Base-by-base conservation (phyloP, 1,284 basidiomycete species). In the Laetiporus sulphureus region DNA sequence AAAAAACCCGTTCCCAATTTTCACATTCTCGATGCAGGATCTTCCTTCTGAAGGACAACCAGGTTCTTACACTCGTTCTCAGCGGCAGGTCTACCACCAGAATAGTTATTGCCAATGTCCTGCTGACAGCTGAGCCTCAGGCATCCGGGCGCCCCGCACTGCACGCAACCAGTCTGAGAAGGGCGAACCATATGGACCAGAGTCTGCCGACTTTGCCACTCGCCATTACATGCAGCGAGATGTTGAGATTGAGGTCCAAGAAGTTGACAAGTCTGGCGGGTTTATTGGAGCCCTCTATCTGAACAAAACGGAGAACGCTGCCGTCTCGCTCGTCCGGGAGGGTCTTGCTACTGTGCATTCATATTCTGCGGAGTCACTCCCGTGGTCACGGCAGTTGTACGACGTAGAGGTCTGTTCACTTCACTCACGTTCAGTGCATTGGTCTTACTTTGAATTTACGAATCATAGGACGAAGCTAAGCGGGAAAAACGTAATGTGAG, bases 221-320 rank as follows among this genome's bases (percentile, higher is more conserved):
- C 77, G 79, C 36, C 75, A 75, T 45, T 92, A 86, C 56, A 83
- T 97, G 79, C 96, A 99, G 63, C 80, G 94, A 19, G 96, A 99
- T 56, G 85, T 93, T 12, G 95, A 99, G 63, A 82, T 98, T 47
- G 84, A 91, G 51, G 81, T 97, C 34, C 88, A 95, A 45, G 76
- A 79, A 33, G 81, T 85, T 12, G 95, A 99, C 69, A 97, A 96
- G 67, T 85, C 85, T 13, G 95, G 95, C 30, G 94, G 95, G 5
- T 98, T 97, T 67, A 94, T 99, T 51, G 95, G 95, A 13, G 68
- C 84, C 1, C 70, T 97, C 42, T 96, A 87, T 63, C 51, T 87
- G 54, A 91, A 77, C 55, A 76, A 91, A 59, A 79, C 69, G 2
- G 86, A 91, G 50, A 98, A 97, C 59, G 83, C 78, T 34, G 94